Evolutionary conservation across 768 basidiomycete genomes (phyloP), one percentile per base, ranked within the genome.

Genomic region (Neoboletus brunneissimus): DNA sequence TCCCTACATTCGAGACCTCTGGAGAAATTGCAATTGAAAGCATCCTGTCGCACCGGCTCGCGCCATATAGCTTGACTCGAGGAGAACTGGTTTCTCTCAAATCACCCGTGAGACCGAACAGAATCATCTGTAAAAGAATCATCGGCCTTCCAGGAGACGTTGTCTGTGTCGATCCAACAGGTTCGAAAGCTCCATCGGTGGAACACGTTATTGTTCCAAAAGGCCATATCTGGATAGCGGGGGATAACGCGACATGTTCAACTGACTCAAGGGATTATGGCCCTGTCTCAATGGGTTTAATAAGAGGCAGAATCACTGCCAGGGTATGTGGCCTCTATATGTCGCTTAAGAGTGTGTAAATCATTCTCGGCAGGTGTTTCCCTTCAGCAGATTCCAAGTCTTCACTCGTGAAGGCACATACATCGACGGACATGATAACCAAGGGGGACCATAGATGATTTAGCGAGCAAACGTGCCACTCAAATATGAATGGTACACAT

Each of bases 251-350:
- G 42, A 77, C 82, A 25, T 79, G 77, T 61, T 94, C 94, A 35
- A 84, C 85, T 15, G 96, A 99, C 75, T 98, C 96, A 12, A 80
- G 96, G 54, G 73, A 77, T n/a, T 97, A 97, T 74, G 97, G 96
- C 0, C 96, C 96, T 23, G 87, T 98, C 4, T 86, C 96, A 0
- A 81, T 91, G 61, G 86, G 82, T 5, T 75, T 96, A 10, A 75
- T 96, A n/a, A 77, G 82, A 59, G 88, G 86, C 5, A 85, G 77
- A 62, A 69, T 94, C 25, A 65, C 79, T 52, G 86, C 85, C 3
- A 83, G 81, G 77, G 90, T 91, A 63, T 56, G 80, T 55, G 20
- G 10, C 49, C 27, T 53, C 49, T 40, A 25, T 29, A 25, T 23
- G 34, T 46, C 5, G 9, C 10, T 50, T n/a, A 18, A 23, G 55